These are phyloP conservation scores for Polyporus arcularius DNA, from an alignment of 768 basidiomycete species.

Conservation along the genomic window DNA sequence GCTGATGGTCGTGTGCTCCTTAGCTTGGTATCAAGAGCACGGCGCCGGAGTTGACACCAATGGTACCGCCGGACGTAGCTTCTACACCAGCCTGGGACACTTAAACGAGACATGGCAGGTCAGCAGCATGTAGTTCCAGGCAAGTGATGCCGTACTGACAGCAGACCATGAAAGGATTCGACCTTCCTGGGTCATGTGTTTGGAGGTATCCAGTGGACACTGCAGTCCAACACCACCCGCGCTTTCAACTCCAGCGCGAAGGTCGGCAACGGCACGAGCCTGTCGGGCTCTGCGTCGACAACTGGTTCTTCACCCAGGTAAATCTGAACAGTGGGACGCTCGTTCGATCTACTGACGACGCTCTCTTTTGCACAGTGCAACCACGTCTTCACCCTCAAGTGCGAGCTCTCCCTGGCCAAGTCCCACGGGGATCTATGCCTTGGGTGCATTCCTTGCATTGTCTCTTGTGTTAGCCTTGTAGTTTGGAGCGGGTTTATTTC, in stretches of 20 bases:
- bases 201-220: slow-evolving; percentile 72
- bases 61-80: slow-evolving; percentile 67
- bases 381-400: too few species aligned
- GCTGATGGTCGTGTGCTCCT: background rate
- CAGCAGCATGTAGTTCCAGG: slow-evolving; percentile 21
- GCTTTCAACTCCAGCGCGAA: slow-evolving; percentile 60
- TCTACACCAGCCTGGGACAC: slow-evolving; percentile 84
- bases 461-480: too few species aligned
- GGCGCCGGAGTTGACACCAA: slow-evolving; percentile 62
- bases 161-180: slow-evolving; percentile 47
- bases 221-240: slow-evolving; percentile 69
- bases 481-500: too few species aligned
- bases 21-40: slow-evolving; percentile 84
- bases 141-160: background rate
- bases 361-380: too few species aligned
- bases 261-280: slow-evolving; percentile 52
- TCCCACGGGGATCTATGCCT: too few species aligned
- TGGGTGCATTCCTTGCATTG: too few species aligned
- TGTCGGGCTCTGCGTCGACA: background rate
- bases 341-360: too few species aligned
- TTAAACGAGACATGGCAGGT: slow-evolving; percentile 78
- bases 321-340: background rate
- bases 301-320: background rate
- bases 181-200: slow-evolving; percentile 73
- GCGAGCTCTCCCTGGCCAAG: too few species aligned